A percentile compares a stretch with the other conserved stretches of the same genome.
These are phyloP conservation scores for Metschnikowia gelsemii DNA, from an alignment of 805 yeast genomes.

Conservation along the genomic window DNA sequence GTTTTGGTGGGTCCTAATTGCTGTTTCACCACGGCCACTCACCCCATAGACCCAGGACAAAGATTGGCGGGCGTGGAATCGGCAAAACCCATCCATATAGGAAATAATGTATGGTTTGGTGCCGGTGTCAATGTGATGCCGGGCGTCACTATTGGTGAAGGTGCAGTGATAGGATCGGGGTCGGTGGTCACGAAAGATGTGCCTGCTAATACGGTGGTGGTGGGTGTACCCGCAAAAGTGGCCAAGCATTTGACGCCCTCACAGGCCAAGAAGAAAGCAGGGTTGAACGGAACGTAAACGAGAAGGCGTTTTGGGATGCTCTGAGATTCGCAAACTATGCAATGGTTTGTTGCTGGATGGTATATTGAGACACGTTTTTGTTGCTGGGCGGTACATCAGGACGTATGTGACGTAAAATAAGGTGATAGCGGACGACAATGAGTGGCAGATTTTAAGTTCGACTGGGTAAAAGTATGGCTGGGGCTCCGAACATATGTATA, in stretches of 20 bases:
- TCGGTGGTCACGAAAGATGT: slow-evolving; percentile 59
- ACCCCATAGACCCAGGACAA: slow-evolving; percentile 51
- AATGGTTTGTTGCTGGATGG: no score
- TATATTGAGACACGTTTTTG: background rate
- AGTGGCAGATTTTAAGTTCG: no score
- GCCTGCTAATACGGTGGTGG: slow-evolving; percentile 54
- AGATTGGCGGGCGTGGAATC: slow-evolving; percentile 49
- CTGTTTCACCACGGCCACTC: slow-evolving; percentile 60
- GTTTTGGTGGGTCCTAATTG: slow-evolving; percentile 66
- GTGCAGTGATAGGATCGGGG: slow-evolving; percentile 65
- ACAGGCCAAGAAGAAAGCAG: slow-evolving; percentile 15
- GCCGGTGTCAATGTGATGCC: slow-evolving; percentile 54
- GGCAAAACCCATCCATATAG: slow-evolving; percentile 57
- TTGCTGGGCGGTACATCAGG: no score
- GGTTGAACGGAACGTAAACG: background rate
- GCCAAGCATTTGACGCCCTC: slow-evolving; percentile 30
- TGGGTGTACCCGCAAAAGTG: slow-evolving; percentile 62
- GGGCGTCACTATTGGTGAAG: slow-evolving; percentile 65
- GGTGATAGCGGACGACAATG: no score
- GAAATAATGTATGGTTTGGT: slow-evolving; percentile 70
- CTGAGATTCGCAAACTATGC: no score
- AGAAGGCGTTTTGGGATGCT: background rate
- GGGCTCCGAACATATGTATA: no score
- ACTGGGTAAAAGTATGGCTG: no score
- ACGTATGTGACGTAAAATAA: no score